phyloP scores from a whole-genome alignment of 2,329 filamentous ascomycete species.

The Trichoderma breve region DNA sequence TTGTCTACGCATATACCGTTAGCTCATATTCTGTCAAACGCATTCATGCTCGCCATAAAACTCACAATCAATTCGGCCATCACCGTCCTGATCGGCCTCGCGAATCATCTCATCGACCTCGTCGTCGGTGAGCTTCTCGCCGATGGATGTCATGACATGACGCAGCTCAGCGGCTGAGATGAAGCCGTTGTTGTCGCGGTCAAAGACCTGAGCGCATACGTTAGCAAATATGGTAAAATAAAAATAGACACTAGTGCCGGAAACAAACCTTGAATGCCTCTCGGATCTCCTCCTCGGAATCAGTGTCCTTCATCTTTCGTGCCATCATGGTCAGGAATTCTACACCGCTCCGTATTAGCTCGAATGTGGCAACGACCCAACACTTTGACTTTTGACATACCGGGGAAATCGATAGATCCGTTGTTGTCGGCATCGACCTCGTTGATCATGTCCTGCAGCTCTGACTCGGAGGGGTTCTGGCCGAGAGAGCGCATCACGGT shows the following conservation, averaged over 20 bases:
- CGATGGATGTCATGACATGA: slow-evolving; percentile 89
- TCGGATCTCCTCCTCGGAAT: slow-evolving; percentile 86
- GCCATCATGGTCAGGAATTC: slow-evolving; percentile 94
- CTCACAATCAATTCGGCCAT: slow-evolving; percentile 85
- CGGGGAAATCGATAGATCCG: slow-evolving; percentile 87
- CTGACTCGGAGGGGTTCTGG: slow-evolving; percentile 86
- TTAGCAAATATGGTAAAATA: neutral
- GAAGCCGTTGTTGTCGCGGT: slow-evolving; percentile 89
- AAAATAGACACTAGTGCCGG: neutral
- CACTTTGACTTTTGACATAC: slow-evolving; percentile 47
- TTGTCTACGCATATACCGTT: slow-evolving; percentile 58
- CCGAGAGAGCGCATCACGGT: slow-evolving; percentile 89
- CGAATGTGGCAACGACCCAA: neutral
- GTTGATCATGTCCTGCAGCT: slow-evolving; percentile 92
- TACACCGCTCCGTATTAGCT: slow-evolving; percentile 35
- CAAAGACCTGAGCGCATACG: slow-evolving; percentile 59
- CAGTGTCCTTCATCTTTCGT: slow-evolving; percentile 90
- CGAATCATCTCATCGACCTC: slow-evolving; percentile 94
- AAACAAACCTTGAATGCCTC: slow-evolving; percentile 75
- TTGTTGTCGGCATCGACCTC: slow-evolving; percentile 92
- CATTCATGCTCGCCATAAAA: slow-evolving; percentile 20
- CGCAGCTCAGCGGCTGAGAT: slow-evolving; percentile 85
- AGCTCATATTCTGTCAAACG: neutral
- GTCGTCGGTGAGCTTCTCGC: slow-evolving; percentile 86
- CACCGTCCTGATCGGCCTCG: slow-evolving; percentile 85